A percentile compares a stretch with the other conserved stretches of the same genome.
phyloP scores from a whole-genome alignment of 1,139 yeast species.

The Yamadazyma diospyri region DNA sequence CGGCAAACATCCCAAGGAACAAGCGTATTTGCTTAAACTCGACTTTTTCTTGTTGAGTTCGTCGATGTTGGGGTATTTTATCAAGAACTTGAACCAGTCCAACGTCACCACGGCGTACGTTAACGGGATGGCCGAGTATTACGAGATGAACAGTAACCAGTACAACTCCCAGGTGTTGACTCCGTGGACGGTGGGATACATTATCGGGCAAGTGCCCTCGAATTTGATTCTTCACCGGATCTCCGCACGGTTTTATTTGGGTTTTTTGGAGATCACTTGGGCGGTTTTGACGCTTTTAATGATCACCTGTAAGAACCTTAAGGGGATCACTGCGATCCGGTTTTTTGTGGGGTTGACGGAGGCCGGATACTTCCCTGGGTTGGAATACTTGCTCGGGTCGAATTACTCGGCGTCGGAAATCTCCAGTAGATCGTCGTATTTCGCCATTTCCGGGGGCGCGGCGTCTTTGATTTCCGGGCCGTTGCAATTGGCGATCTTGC shows the following conservation, averaged over 20 bases:
- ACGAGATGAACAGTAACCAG: constrained; percentile 49
- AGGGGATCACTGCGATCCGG: constrained; percentile 52
- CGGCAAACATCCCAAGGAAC: constrained; percentile 45
- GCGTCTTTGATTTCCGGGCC: constrained; percentile 35
- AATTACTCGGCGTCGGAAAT: constrained; percentile 19
- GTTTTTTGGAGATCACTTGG: constrained; percentile 56
- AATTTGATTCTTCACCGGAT: constrained; percentile 51
- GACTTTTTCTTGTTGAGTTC: constrained; percentile 44
- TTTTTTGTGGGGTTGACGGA: constrained; percentile 59
- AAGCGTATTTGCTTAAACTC: constrained; percentile 35
- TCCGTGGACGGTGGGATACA: constrained; percentile 57
- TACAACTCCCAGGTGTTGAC: constrained; percentile 46
- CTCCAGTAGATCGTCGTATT: constrained; percentile 46
- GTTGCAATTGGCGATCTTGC: constrained; percentile 31
- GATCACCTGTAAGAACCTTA: constrained; percentile 40
- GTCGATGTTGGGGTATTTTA: constrained; percentile 40
- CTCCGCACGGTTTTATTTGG: constrained; percentile 51
- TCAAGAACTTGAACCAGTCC: constrained; percentile 39
- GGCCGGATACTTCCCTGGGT: constrained; percentile 57
- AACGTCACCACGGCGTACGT: constrained; percentile 55
- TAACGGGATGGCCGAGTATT: constrained; percentile 59
- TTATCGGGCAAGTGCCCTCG: constrained; percentile 58
- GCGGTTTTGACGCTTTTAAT: constrained; percentile 50
- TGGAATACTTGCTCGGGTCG: constrained; percentile 50
- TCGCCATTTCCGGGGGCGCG: constrained; percentile 30